Base-by-base conservation (phyloP, 441 rosid species). In the Capsella rubella region DNA sequence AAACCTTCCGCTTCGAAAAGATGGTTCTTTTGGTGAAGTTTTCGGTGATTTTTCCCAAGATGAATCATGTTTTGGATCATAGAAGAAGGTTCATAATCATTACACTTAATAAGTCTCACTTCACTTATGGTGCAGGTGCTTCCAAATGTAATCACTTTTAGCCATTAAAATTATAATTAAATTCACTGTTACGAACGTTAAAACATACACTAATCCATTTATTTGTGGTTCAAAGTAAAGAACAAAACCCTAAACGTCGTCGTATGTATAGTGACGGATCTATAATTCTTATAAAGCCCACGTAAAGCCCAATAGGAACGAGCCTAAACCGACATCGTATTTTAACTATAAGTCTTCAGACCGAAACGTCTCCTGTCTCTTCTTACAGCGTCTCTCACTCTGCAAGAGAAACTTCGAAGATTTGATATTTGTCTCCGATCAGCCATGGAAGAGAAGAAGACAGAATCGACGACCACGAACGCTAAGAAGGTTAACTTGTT, bases 1-100 rank as follows among this genome's bases (percentile, higher is more conserved):
- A 63, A 67, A 64, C 78, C 50, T 46, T 57, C 87, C 54, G 53
- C 84, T 5, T 2, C 61, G 14, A 87, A 83, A 77, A 85, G 58
- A 81, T 87, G 98, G 95, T 84, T 89, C 83, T 84, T 86, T 59
- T 87, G 92, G 90, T 90, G 87, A 88, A 37, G 25, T 9, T 59
- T 28, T 39, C 39, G 1, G 69, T 59, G 7, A 64, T 70, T 46
- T 28, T 39, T 1, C 3, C 6, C 47, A 54, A 0, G 21, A 34
- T 31, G 56, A 40, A 32, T 21, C n/a, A n/a, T n/a, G n/a, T n/a
- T n/a, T n/a, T n/a, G n/a, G n/a, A n/a, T n/a, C 46, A 18, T 69
- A 31, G 32, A 29, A 57, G 32, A 2, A 50, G 31, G 35, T 43
- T 68, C 60, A 71, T 61, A 37, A 25, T 13, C 35, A 14, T 39